These are phyloP conservation scores for Populus hybrid DNA, from an alignment of 441 rosid species.

Conservation along the genomic window DNA sequence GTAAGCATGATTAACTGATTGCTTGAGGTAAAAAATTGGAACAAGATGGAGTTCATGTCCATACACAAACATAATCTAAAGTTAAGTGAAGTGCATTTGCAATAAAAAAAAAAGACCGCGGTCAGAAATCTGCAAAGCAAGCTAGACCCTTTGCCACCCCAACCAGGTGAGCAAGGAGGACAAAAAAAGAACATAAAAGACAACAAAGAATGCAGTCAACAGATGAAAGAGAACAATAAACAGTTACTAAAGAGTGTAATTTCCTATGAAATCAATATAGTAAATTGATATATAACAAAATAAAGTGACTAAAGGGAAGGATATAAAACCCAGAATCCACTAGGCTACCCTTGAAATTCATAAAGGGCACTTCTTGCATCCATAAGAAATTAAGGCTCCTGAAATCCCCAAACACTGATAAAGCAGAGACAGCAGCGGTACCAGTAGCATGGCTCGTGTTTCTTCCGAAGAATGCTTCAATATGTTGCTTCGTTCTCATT, in stretches of 20 bases:
- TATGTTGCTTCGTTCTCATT: not conserved
- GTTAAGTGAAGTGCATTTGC: not conserved
- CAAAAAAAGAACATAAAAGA: not conserved
- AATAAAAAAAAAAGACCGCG: not conserved
- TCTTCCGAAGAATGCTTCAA: not conserved
- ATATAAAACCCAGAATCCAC: not conserved
- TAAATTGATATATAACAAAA: not conserved
- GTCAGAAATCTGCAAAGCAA: no score
- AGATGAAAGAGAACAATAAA: not conserved
- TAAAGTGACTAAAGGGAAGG: not conserved
- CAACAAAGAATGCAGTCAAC: not conserved
- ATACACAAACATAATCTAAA: not conserved
- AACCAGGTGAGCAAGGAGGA: no score
- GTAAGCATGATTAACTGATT: conserved; percentile 18
- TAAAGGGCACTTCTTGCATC: not conserved
- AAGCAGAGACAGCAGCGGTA: not conserved
- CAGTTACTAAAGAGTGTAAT: not conserved
- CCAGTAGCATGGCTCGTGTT: not conserved
- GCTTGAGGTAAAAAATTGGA: not conserved
- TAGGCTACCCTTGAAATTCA: not conserved
- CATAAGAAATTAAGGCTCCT: not conserved
- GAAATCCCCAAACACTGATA: not conserved
- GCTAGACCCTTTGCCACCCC: no score
- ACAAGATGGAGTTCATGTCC: not conserved
- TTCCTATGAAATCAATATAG: not conserved